Conservation (phyloP, 768 basidiomycete species). For the Galerina marginata region DNA sequence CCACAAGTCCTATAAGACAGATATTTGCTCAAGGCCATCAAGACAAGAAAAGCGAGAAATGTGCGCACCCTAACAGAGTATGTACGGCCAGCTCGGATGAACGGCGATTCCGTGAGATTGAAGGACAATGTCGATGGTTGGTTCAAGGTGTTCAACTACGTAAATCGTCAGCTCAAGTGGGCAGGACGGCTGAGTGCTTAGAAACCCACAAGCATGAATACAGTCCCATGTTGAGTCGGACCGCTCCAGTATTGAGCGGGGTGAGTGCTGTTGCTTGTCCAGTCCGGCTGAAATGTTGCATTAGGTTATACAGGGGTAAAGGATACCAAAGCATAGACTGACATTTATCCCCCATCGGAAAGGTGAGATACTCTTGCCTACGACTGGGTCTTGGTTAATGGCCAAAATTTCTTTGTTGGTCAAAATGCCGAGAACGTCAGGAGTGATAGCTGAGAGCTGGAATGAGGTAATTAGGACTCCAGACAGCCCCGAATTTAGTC, state of each 20-base stretch:
- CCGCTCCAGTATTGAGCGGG: slow-evolving; percentile 78
- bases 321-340: slow-evolving; percentile 19
- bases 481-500: no score
- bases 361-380: slow-evolving; percentile 65
- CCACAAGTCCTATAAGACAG: slow-evolving; percentile 64
- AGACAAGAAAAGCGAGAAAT: neutral
- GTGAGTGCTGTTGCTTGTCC: slow-evolving; percentile 46
- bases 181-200: neutral
- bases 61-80: slow-evolving; percentile 64
- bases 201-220: slow-evolving; percentile 65
- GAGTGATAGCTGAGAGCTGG: slow-evolving; percentile 56
- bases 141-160: slow-evolving; percentile 63
- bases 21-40: neutral
- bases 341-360: slow-evolving; percentile 77
- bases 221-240: slow-evolving; percentile 62
- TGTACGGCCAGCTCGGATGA: slow-evolving; percentile 68
- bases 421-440: slow-evolving; percentile 58
- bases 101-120: slow-evolving; percentile 70
- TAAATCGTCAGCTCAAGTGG: neutral
- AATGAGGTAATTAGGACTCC: neutral
- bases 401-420: slow-evolving; percentile 69
- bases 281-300: slow-evolving; percentile 38
- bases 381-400: slow-evolving; percentile 70
- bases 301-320: neutral
- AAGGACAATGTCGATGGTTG: slow-evolving; percentile 61